Base-by-base conservation (phyloP, 2,329 filamentous ascomycete genomes). In the Aspergillus eucalypticola region DNA sequence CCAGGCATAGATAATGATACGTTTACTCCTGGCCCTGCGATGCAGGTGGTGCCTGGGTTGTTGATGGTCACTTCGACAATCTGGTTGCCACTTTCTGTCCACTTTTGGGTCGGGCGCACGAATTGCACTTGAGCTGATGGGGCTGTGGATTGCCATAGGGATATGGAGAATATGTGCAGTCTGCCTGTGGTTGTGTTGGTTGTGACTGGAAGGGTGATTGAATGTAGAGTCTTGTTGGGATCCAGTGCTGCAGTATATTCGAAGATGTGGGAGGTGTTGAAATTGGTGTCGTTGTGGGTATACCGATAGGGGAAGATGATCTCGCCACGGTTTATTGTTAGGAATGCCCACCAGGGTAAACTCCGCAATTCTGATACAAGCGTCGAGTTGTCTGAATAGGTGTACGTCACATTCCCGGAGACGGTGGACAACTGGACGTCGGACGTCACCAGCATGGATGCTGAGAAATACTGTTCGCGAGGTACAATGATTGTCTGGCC, bases 201-300 rank as follows among this genome's bases (percentile, higher is more conserved):
- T 1, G 52, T 54, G 11, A 44, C 25, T n/a, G 52, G 52, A 2
- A 54, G 38, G 1, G 52, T 54, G 13, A 54, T 42, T 6, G 52
- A 54, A 19, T 19, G 38, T 1, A 54, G 39, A 5, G 38, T 44
- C 10, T 32, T 54, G 23, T 15, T 41, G 15, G 52, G n/a, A 17
- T 54, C 10, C 23, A 54, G 5, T 8, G 52, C 52, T 11, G 52
- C 52, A 7, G 52, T 44, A 17, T 54, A 54, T 23, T 54, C 52
- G 38, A 54, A 54, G 21, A 54, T 54, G 52, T 54, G 52, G 3
- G 52, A 54, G 15, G 52, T 54, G 52, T 54, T 54, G 38, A 54
- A 54, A 2, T 54, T 54, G 25, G 52, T 54, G 15, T 54, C 52
- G 8, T 44, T 54, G 35, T 15, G 19, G 1, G 52, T 54, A 15